Conservation (phyloP, 345 rosid species). For the Sisymbrium altissimum region DNA sequence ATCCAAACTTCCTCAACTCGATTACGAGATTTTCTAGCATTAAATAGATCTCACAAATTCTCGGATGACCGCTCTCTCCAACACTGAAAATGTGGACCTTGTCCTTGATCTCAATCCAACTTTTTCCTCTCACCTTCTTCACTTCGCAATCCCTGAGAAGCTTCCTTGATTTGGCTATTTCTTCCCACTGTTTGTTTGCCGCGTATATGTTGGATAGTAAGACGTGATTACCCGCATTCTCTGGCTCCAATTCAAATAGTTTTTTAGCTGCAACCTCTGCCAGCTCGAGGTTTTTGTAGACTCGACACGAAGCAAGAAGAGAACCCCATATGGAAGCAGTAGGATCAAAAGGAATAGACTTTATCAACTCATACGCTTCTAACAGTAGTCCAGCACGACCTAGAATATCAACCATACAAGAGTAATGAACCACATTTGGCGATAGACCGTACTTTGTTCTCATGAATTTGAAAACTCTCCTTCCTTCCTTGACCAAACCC, state of each 20-base stretch:
- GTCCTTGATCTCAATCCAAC: conserved; percentile 77
- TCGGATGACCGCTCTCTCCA: conserved; percentile 57
- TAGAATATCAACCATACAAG: conserved; percentile 89
- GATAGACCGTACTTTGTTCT: conserved; percentile 38
- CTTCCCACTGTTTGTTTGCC: conserved; percentile 55
- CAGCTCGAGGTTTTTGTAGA: conserved; percentile 51
- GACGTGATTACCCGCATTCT: conserved; percentile 75
- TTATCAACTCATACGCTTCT: conserved; percentile 63
- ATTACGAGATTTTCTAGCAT: conserved; percentile 47
- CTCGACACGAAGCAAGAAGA: conserved; percentile 67
- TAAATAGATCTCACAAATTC: conserved; percentile 50
- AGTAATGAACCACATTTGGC: conserved; percentile 66
- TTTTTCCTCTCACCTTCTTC: conserved; percentile 67
- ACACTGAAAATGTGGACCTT: conserved; percentile 60
- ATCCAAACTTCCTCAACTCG: conserved; percentile 48
- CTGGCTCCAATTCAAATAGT: conserved; percentile 66
- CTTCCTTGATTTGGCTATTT: conserved; percentile 57
- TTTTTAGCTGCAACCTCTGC: conserved; percentile 70
- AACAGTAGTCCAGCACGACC: conserved; percentile 55
- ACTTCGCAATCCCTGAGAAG: conserved; percentile 47
- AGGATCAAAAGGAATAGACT: conserved; percentile 57
- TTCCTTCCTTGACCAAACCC: conserved; percentile 64
- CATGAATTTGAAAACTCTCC: conserved; percentile 61
- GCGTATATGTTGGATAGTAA: conserved; percentile 66
- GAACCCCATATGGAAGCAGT: conserved; percentile 86